Base-by-base conservation (phyloP, 768 basidiomycete species). In the Stropharia rugosoannulata region DNA sequence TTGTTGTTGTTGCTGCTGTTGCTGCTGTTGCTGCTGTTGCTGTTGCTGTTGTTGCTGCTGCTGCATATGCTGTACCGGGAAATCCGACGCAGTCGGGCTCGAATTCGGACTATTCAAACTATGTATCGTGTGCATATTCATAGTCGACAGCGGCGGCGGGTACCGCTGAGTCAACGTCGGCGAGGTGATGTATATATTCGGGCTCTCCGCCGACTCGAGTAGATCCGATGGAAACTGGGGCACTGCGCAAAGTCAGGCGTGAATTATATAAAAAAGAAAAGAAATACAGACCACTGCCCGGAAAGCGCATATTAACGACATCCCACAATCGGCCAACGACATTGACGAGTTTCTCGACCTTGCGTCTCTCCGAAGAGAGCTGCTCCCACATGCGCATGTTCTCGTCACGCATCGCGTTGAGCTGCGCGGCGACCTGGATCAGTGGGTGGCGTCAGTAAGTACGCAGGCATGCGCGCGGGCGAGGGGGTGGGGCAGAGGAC, bases 121-220 rank as follows among this genome's bases (percentile, higher is more conserved):
- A 63, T 81, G 79, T 59, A 83, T 67, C 3, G 76, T 70, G 52
- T 79, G 80, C 59, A 77, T 64, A 59, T 71, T 75, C 64, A 78
- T 76, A 22, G 45, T 25, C 32, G 75, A 75, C 36, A 77, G 68
- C 19, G 76, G 77, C 15, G 78, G 77, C 41, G 78, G 74, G 49
- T 71, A 79, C 11, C 74, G 69, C 7, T 73, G 67, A 2, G 73
- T 73, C 18, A 80, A 66, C 3, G 79, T 76, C 2, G 89, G 87
- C 0, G 86, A 85, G 3, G 87, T 91, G 61, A 92, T 77, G 65
- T 79, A 87, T 61, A 91, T 89, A 60, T 89, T 86, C 8, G 89
- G 87, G 51, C 77, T 82, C 6, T 83, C 82, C 19, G 66, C 50
- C 12, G 64, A 65, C 13, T 87, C 85, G 7, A 85, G 61, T 2